Base-by-base conservation (phyloP, 2,329 filamentous ascomycete species). In the Epichloe sibirici region DNA sequence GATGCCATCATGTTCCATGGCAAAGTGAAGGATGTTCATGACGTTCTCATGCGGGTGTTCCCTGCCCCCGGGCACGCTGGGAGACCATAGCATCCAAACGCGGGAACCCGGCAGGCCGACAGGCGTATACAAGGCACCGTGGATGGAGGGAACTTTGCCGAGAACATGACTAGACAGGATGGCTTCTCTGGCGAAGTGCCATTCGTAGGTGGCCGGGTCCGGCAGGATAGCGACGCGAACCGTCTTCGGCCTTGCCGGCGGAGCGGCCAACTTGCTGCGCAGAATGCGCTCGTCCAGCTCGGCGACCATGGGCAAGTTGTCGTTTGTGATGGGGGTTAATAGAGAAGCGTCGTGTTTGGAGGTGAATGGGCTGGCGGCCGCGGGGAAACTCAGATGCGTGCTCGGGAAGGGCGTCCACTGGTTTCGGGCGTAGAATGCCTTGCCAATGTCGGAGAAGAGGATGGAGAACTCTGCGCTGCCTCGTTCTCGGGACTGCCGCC, bases 371-470 rank as follows among this genome's bases (percentile, higher is more conserved):
- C 37, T 43, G 17, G 17, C 17, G 17, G 17, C 17, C 17, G 62
- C 61, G 3, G 65, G 69, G 52, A 94, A 77, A 35, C 77, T 74
- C 44, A 94, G 74, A 65, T 95, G 90, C 1, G 77, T 74, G 54
- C 87, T 91, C 21, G 78, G 74, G 60, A 85, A 90, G 0, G 82
- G 76, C 48, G 81, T 75, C 90, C 90, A 96, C 45, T 89, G 89
- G 57, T 81, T 75, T 35, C 74, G 75, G 3, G 85, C 79, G 69
- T 96, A 96, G 68, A 90, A 96, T 40, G 73, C 71, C 72, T 88
- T 86, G 21, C 90, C 88, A 57, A 94, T 90, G 61, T 94, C 88
- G 8, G 89, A 95, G 68, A 83, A 95, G 8, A 96, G 74, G 7
- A 94, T 78, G 0, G 87, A 90, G 66, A 91, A 93, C 13, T 67